Conservation (phyloP, 2,329 filamentous ascomycete species). For the Intubia oerlemansii region DNA sequence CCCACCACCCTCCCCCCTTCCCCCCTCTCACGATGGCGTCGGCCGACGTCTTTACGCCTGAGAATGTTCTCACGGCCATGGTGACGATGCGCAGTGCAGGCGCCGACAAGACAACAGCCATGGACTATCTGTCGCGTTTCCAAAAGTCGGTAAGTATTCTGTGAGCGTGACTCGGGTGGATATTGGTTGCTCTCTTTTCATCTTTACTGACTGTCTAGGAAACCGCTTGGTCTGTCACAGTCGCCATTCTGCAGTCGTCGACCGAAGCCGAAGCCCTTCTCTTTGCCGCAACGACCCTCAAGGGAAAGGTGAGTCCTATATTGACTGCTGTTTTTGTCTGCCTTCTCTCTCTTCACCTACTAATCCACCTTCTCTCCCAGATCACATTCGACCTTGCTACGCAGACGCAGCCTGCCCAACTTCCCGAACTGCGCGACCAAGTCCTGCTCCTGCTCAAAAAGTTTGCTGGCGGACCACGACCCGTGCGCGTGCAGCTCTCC, state of each 20-base stretch:
- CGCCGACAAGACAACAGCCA: conserved; percentile 70
- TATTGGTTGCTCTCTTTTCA: neutral
- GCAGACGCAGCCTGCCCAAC: conserved; percentile 58
- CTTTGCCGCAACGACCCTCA: conserved; percentile 90
- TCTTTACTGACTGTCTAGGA: conserved; percentile 27
- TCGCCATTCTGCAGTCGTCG: conserved; percentile 67
- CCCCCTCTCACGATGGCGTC: too few species aligned
- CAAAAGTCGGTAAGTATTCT: conserved; percentile 77
- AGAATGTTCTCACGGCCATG: conserved; percentile 62
- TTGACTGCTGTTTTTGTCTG: neutral
- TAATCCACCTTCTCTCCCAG: conserved; percentile 22
- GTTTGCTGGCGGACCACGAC: conserved; percentile 65
- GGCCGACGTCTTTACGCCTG: conserved; percentile 60
- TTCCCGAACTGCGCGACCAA: conserved; percentile 62
- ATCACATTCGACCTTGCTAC: conserved; percentile 84
- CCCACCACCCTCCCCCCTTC: too few species aligned
- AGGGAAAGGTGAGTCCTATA: conserved; percentile 86
- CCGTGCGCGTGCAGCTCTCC: conserved; percentile 76
- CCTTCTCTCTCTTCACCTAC: conserved; percentile 6
- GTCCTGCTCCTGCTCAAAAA: conserved; percentile 61
- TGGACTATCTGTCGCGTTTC: conserved; percentile 72
- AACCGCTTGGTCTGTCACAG: conserved; percentile 77
- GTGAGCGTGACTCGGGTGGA: neutral
- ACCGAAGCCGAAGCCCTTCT: conserved; percentile 70
- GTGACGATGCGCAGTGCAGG: conserved; percentile 78